Percentiles rank a stretch among this genome's conserved stretches.
Conservation (phyloP, 1,284 basidiomycete species). For the Ganoderma sinense region DNA sequence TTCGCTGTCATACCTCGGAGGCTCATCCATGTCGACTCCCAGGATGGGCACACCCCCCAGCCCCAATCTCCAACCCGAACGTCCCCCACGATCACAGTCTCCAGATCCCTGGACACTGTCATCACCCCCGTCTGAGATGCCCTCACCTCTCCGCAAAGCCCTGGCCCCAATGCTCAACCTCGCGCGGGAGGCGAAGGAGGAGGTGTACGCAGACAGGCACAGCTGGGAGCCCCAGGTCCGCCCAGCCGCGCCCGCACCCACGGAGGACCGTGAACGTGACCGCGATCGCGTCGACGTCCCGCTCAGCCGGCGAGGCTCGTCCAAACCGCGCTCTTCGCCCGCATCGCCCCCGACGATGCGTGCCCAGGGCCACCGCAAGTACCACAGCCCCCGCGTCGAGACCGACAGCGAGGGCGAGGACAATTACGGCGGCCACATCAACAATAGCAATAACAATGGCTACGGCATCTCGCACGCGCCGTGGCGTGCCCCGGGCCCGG, state of each 20-base stretch:
- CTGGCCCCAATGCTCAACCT: conserved; percentile 27
- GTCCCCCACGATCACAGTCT: conserved; percentile 25
- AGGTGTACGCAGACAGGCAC: conserved; percentile 14
- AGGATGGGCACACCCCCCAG: conserved; percentile 26
- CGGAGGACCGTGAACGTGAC: conserved; percentile 11
- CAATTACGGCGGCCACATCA: conserved; percentile 7
- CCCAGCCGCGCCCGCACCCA: conserved; percentile 8
- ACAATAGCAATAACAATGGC: conserved; percentile 9
- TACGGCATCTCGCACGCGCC: conserved; percentile 6
- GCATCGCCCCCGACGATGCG: conserved; percentile 21
- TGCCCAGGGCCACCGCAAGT: conserved; percentile 21
- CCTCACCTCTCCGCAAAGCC: conserved; percentile 25
- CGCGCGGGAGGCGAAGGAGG: conserved; percentile 26
- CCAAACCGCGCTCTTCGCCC: conserved; percentile 24
- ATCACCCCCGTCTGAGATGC: conserved; percentile 29
- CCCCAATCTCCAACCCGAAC: conserved; percentile 27
- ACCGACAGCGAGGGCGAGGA: conserved; percentile 29
- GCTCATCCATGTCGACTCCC: conserved; percentile 21
- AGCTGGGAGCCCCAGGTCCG: conserved; percentile 6
- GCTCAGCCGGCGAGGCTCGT: conserved; percentile 24
- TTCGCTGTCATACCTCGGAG: conserved; percentile 27
- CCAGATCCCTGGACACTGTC: conserved; percentile 31
- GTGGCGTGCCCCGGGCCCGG: conserved; percentile 20
- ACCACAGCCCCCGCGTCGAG: conserved; percentile 29
- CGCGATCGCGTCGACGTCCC: conserved; percentile 1